These are phyloP conservation scores for Talaromyces amestolkiae DNA, from an alignment of 2,329 filamentous ascomycete species.

Conservation along the genomic window DNA sequence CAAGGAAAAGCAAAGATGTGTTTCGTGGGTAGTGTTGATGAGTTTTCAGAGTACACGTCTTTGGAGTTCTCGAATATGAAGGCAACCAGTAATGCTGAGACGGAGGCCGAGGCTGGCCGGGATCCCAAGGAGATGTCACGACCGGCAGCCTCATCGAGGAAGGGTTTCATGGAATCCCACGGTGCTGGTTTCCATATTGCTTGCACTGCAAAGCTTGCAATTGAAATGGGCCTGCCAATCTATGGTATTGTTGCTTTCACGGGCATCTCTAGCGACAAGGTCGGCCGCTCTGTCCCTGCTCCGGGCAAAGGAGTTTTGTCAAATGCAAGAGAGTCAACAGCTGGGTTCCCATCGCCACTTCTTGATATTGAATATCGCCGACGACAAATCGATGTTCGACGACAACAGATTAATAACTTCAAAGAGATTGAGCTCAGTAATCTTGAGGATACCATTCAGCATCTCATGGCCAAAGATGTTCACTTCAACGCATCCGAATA, in stretches of 20 bases:
- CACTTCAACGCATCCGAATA: background rate
- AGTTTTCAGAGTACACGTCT: constrained; percentile 97
- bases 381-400: background rate
- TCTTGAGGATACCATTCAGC: background rate
- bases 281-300: constrained; percentile 94
- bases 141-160: constrained; percentile 91
- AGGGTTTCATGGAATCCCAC: constrained; percentile 99
- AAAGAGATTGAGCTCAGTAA: background rate
- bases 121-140: constrained; percentile 94
- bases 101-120: constrained; percentile 90
- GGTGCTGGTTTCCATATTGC: constrained; percentile 63
- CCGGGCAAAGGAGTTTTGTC: constrained; percentile 88
- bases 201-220: constrained; percentile 12
- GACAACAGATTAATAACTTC: background rate
- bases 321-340: constrained; percentile 70
- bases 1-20: constrained; percentile 84
- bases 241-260: constrained; percentile 91
- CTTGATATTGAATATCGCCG: constrained; percentile 66
- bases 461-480: background rate
- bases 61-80: constrained; percentile 99
- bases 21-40: constrained; percentile 97
- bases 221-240: constrained; percentile 55
- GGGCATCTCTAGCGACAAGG: constrained; percentile 97
- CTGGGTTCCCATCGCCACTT: constrained; percentile 89
- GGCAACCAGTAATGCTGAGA: constrained; percentile 94